Percentiles rank a stretch among this genome's conserved stretches.
Conservation (phyloP, 169 alveolate species). For the Neospora caninum region DNA sequence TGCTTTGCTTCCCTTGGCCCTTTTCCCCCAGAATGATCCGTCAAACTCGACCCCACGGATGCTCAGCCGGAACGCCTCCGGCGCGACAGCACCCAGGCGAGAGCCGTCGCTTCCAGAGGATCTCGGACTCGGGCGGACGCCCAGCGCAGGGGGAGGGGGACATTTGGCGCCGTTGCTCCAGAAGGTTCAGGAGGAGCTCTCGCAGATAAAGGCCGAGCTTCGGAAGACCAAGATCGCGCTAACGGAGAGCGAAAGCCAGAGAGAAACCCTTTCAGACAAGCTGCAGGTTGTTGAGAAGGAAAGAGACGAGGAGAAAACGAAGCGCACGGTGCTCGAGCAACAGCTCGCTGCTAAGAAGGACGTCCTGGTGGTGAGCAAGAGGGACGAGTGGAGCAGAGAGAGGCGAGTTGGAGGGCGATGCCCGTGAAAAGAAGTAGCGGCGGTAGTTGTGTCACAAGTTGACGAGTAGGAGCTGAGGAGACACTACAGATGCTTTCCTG, state of each 20-base stretch:
- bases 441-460: no score
- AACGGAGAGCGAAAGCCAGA: slow-evolving; percentile 14
- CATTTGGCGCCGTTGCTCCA: not conserved
- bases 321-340: not conserved
- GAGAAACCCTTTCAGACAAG: not conserved
- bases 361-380: not conserved
- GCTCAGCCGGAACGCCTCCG: not conserved
- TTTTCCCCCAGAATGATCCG: not conserved
- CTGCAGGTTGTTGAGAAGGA: not conserved
- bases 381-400: not conserved
- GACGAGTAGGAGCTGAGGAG: no score
- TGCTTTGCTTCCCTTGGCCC: no score
- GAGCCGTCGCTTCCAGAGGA: not conserved
- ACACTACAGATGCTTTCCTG: no score
- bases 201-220: not conserved
- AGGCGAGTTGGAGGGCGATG: not conserved
- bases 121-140: not conserved
- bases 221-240: not conserved
- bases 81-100: not conserved
- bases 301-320: not conserved
- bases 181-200: slow-evolving; percentile 10
- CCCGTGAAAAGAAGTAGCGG: no score
- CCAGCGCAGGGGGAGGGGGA: not conserved
- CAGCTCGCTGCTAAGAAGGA: not conserved
- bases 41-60: not conserved